phyloP scores from a whole-genome alignment of 257 asterid species.

The Ophiorrhiza pumila region DNA sequence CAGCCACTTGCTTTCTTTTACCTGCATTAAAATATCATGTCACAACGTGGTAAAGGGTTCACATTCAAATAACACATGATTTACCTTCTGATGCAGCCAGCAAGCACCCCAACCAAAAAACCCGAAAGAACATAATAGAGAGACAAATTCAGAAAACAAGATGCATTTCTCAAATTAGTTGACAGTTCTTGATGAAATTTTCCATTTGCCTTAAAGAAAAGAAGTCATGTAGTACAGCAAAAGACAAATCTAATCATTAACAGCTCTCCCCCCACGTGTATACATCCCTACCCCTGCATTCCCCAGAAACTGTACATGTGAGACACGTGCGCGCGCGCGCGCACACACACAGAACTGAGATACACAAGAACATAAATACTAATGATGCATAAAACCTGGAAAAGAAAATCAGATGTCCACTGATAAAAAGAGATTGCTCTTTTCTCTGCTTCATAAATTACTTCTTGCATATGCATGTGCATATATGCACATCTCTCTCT shows the following conservation, averaged over 20 bases:
- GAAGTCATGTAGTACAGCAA: background rate
- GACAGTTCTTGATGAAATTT: background rate
- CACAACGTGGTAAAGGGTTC: conserved; percentile 16
- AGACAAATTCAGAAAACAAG: background rate
- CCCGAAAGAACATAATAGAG: background rate
- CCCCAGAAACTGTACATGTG: background rate
- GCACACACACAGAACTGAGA: background rate
- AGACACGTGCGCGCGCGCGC: no score
- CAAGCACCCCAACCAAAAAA: background rate
- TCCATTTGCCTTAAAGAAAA: background rate
- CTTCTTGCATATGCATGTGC: background rate
- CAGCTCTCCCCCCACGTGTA: background rate
- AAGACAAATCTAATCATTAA: background rate
- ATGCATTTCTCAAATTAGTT: background rate
- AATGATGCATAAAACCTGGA: background rate
- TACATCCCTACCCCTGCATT: background rate
- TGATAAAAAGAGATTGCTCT: background rate
- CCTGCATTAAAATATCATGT: conserved; percentile 49
- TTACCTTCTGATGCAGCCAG: background rate
- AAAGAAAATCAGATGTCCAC: background rate
- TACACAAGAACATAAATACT: background rate
- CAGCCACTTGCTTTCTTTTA: conserved; percentile 99
- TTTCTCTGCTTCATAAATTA: background rate
- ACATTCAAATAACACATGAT: background rate
- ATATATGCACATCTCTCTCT: background rate